Percentiles rank a stretch among this genome's conserved stretches.
These are phyloP conservation scores for Chlorella ohadii DNA, from an alignment of 139 green algal genomes.

Conservation along the genomic window DNA sequence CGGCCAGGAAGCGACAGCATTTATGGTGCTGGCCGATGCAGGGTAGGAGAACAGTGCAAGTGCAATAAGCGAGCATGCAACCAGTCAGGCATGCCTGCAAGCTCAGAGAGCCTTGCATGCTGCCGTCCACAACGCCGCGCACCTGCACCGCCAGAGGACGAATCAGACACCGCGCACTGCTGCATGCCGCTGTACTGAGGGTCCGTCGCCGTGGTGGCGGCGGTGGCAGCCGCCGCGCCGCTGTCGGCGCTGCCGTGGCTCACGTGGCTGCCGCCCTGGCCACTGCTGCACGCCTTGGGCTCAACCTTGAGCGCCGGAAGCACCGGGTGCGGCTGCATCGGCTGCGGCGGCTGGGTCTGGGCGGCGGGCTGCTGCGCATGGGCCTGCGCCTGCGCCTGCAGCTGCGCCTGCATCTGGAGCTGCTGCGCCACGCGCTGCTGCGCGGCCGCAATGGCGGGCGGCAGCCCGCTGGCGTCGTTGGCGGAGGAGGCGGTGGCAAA, in stretches of 20 bases:
- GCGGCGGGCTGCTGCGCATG: background rate
- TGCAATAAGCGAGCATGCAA: too few relatives aligned
- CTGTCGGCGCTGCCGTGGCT: background rate
- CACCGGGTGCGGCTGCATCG: too few relatives aligned
- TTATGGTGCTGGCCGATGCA: too few relatives aligned
- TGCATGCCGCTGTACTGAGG: background rate
- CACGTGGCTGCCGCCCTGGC: background rate
- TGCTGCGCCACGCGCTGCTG: slow-evolving; percentile 8
- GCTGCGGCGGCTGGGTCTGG: too few relatives aligned
- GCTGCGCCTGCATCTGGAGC: background rate
- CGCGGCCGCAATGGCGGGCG: slow-evolving; percentile 2
- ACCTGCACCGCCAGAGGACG: too few relatives aligned
- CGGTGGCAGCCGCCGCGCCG: background rate
- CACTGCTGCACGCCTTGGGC: background rate
- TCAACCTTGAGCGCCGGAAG: background rate
- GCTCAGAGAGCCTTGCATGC: too few relatives aligned
- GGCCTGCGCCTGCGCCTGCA: background rate
- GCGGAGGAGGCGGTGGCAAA: background rate
- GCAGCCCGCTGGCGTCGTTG: background rate
- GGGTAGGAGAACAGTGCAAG: too few relatives aligned
- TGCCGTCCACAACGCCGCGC: too few relatives aligned
- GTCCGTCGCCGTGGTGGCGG: too few relatives aligned
- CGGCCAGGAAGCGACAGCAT: too few relatives aligned
- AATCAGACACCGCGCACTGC: background rate
- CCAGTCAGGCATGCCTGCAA: too few relatives aligned